Evolutionary conservation across 2,329 filamentous ascomycete species (phyloP).

Genomic region (Purpureocillium lavendulum): DNA sequence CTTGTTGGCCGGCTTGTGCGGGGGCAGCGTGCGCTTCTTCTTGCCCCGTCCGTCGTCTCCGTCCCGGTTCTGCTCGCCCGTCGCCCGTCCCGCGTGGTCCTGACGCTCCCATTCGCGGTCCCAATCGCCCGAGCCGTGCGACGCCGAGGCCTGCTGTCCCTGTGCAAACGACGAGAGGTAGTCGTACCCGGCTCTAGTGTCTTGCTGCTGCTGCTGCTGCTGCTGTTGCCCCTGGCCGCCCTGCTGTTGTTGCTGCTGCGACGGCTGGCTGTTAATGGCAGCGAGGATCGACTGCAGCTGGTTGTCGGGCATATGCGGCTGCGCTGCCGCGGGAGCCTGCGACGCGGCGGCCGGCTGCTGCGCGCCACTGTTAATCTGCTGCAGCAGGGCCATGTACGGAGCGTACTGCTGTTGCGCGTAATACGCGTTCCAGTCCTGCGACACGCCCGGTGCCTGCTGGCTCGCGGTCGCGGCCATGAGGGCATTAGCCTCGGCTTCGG

Average conservation of each 20-base stretch:
- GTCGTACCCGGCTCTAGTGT: conserved; percentile 12
- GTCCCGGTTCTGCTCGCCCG: conserved; percentile 21
- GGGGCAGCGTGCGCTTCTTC: conserved; percentile 30
- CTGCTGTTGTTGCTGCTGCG: conserved; percentile 13
- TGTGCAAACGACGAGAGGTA: conserved; percentile 26
- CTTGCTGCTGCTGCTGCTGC: conserved; percentile 12
- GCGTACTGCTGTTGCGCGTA: conserved; percentile 22
- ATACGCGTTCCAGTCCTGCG: conserved; percentile 19
- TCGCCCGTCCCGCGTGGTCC: conserved; percentile 17
- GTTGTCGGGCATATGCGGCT: conserved; percentile 22
- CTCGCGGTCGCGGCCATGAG: conserved; percentile 14
- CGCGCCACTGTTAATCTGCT: conserved; percentile 29
- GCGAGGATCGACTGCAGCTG: conserved; percentile 36
- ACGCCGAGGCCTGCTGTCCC: conserved; percentile 18
- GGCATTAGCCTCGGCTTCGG: conserved; percentile 22
- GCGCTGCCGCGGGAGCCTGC: conserved; percentile 9
- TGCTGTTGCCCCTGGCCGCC: conserved; percentile 11
- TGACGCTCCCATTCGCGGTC: conserved; percentile 28
- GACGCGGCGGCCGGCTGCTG: conserved; percentile 13
- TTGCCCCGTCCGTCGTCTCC: conserved; percentile 24
- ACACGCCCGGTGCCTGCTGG: conserved; percentile 7
- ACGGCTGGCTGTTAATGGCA: conserved; percentile 28
- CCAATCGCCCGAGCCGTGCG: conserved; percentile 15
- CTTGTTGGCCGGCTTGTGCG: conserved; percentile 40
- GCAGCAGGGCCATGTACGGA: conserved; percentile 33